Evolutionary conservation across 306 rosid species (phyloP).

Genomic region (Rosa persica): DNA sequence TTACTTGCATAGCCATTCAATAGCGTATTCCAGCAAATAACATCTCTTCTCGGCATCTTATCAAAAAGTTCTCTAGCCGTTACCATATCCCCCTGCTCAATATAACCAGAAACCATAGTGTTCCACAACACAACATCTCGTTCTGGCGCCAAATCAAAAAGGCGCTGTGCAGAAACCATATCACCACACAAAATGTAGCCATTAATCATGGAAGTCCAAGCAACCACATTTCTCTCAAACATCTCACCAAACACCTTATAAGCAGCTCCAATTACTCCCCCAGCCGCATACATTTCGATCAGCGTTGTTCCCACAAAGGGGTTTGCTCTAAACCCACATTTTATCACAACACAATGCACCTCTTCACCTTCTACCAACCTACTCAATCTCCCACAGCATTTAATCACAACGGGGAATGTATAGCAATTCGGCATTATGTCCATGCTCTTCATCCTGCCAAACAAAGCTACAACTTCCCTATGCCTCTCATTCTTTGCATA

Average conservation of each 20-base stretch:
- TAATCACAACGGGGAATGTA: constrained; percentile 62
- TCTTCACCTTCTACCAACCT: constrained; percentile 58
- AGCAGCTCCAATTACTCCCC: constrained; percentile 48
- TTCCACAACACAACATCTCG: constrained; percentile 75
- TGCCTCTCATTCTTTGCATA: constrained; percentile 34
- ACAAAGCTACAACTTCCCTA: constrained; percentile 47
- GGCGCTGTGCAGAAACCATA: constrained; percentile 47
- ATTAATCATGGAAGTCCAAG: constrained; percentile 69
- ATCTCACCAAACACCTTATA: constrained; percentile 63
- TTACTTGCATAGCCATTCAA: constrained; percentile 64
- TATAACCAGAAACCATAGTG: constrained; percentile 61
- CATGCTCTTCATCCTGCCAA: constrained; percentile 39
- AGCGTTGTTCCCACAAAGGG: constrained; percentile 50
- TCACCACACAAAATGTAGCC: constrained; percentile 50
- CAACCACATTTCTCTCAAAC: constrained; percentile 63
- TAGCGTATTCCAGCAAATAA: constrained; percentile 71
- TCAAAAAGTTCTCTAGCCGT: constrained; percentile 58
- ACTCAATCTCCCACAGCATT: constrained; percentile 47
- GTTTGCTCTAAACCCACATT: constrained; percentile 54
- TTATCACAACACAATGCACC: constrained; percentile 54
- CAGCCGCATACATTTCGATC: constrained; percentile 57
- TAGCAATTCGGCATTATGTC: constrained; percentile 52
- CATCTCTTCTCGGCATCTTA: constrained; percentile 56
- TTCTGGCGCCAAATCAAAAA: constrained; percentile 62
- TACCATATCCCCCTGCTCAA: constrained; percentile 49